phyloP scores from a whole-genome alignment of 192 early-diverging fungal genomes.

The Neocallimastix lanati region DNA sequence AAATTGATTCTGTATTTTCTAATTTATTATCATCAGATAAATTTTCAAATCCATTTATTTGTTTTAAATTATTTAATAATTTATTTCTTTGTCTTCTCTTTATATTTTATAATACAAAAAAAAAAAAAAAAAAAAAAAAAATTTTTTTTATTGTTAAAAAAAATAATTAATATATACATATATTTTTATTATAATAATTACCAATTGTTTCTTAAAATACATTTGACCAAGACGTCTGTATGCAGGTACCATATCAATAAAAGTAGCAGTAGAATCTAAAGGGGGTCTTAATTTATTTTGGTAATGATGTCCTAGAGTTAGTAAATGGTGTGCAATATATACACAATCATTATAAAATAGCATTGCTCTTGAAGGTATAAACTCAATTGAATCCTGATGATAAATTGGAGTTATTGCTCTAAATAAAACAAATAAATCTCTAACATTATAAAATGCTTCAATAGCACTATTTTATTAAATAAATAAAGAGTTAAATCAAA shows the following conservation, averaged over 20 bases:
- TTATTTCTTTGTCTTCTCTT: not conserved
- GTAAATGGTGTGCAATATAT: not conserved
- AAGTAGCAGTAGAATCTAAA: not conserved
- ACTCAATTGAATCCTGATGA: not conserved
- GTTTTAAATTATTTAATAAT: not conserved
- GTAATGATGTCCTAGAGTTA: not conserved
- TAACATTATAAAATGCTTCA: not conserved
- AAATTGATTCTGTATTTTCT: not conserved
- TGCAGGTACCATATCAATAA: not conserved
- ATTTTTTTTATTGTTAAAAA: too few relatives aligned
- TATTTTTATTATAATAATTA: not conserved
- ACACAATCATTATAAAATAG: not conserved
- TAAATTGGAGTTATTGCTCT: not conserved
- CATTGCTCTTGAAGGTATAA: not conserved
- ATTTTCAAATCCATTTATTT: not conserved
- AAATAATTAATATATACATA: too few relatives aligned
- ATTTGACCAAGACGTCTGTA: not conserved
- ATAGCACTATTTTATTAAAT: not conserved
- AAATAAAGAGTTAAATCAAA: too few relatives aligned
- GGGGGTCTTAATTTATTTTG: not conserved
- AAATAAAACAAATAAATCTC: not conserved
- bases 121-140: too few relatives aligned
- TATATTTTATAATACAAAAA: not conserved
- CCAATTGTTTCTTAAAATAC: not conserved
- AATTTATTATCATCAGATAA: not conserved